Evolutionary conservation across 306 rosid species (phyloP), one percentile per base, ranked within the genome.

Genomic region (Potentilla sterilis): DNA sequence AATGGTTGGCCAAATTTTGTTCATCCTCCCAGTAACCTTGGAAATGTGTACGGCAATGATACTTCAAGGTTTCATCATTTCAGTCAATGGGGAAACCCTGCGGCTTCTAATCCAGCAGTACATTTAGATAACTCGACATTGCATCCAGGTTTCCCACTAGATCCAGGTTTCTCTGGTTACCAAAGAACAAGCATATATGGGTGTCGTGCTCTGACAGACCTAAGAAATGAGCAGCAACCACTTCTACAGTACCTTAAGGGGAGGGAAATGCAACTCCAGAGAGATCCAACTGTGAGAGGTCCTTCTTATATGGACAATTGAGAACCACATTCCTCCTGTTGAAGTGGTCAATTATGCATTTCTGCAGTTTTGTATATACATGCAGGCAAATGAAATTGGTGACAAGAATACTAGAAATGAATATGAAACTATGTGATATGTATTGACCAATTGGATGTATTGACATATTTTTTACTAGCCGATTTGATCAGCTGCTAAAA

Each of bases 211-310:
- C 87, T 77, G 73, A 88, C 89, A 57, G 92, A 91, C 73, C 38
- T 85, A 52, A 83, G 86, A 74, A 85, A 77, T 44, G 97, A 95
- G 88, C 90, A 90, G 43, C 85, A 83, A 83, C 85, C 96, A 48
- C 87, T 92, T 67, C 81, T 92, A 63, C 90, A 87, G 76, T 85
- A 71, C 80, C 88, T 92, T 59, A 88, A 96, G 81, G 96, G 89
- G 84, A 89, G 73, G 75, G 98, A 96, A 77, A 84, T 86, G 93
- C 78, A 84, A 69, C 87, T 90, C 54, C 97, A 89, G 76, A 76
- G 58, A 40, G 96, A 96, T 85, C 83, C 92, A 61, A 78, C 87
- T 19, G 51, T 72, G 35, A 70, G 85, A 75, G 91, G 89, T 42
- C 86, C 95, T 70, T 58, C 88, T 7, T 92, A 87, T 77, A 86